Conservation (phyloP, 345 rosid genomes). For the Citrus inodora region DNA sequence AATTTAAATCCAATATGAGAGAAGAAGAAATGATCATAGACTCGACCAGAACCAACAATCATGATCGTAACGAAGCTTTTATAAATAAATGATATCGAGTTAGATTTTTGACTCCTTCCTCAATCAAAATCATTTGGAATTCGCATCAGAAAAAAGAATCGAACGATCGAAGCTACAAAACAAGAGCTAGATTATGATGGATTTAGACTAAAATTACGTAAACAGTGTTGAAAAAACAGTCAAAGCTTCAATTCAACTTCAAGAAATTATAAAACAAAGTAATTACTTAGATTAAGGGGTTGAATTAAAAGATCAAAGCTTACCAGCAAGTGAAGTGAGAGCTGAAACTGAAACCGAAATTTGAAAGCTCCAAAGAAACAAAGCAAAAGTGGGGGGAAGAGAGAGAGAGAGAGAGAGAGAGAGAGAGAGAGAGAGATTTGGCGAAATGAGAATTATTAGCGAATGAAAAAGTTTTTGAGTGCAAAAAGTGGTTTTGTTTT, state of each 20-base stretch:
- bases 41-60: not conserved
- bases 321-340: conserved; percentile 25
- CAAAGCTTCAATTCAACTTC: not conserved
- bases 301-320: conserved; percentile 4
- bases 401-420: not conserved
- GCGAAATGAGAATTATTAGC: not conserved
- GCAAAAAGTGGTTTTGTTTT: conserved; percentile 20
- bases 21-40: not conserved
- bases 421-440: not conserved
- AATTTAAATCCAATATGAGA: not conserved
- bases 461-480: conserved; percentile 11
- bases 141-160: not conserved
- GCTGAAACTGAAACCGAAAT: conserved; percentile 13
- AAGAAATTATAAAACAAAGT: not conserved
- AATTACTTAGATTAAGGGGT: conserved; percentile 1
- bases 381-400: not conserved
- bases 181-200: not conserved
- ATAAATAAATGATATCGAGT: not conserved
- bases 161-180: not conserved
- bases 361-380: not conserved
- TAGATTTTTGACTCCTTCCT: not conserved
- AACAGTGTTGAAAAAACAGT: not conserved
- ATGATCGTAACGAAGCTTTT: conserved; percentile 1
- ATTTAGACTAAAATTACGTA: not conserved
- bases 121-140: not conserved